A percentile compares a stretch with the other conserved stretches of the same genome.
Evolutionary conservation across 1,284 basidiomycete species (phyloP).

Genomic region (Macrocystidia cucumis): DNA sequence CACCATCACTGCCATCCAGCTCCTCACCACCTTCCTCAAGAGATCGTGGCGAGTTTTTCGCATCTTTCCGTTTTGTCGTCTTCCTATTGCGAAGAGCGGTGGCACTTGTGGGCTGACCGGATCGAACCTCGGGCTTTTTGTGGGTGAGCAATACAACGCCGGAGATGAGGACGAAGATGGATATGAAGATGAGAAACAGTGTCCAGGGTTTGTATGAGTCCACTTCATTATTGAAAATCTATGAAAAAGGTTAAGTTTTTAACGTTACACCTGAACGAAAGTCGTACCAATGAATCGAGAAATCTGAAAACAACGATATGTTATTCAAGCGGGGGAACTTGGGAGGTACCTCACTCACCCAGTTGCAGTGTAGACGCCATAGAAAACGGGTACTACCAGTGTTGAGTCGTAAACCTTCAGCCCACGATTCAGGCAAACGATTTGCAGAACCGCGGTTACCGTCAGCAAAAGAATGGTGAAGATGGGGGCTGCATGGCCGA

Average conservation of each 20-base stretch:
- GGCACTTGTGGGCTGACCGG: conserved; percentile 9
- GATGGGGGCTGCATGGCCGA: conserved; percentile 74
- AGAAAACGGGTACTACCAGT: conserved; percentile 71
- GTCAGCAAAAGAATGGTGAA: conserved; percentile 79
- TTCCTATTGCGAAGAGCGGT: conserved; percentile 4
- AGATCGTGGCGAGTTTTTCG: no score
- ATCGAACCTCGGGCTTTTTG: conserved; percentile 62
- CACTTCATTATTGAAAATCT: conserved; percentile 77
- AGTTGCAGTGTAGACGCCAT: conserved; percentile 61
- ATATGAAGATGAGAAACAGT: conserved; percentile 79
- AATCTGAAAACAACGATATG: conserved; percentile 16
- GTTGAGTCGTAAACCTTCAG: conserved; percentile 77
- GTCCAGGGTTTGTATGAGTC: conserved; percentile 81
- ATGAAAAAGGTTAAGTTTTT: neutral
- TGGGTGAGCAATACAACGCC: conserved; percentile 83
- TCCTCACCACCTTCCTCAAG: conserved; percentile 20
- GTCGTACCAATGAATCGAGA: conserved; percentile 22
- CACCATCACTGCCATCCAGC: conserved; percentile 7
- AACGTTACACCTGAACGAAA: conserved; percentile 3
- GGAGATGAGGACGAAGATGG: conserved; percentile 76
- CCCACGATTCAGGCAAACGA: conserved; percentile 85
- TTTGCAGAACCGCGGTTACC: conserved; percentile 80
- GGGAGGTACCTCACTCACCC: conserved; percentile 33
- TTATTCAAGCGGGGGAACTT: neutral
- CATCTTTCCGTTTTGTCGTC: conserved; percentile 7